Evolutionary conservation across 352 stramenopile genomes (phyloP).

Genomic region (Phytopythium litorale): DNA sequence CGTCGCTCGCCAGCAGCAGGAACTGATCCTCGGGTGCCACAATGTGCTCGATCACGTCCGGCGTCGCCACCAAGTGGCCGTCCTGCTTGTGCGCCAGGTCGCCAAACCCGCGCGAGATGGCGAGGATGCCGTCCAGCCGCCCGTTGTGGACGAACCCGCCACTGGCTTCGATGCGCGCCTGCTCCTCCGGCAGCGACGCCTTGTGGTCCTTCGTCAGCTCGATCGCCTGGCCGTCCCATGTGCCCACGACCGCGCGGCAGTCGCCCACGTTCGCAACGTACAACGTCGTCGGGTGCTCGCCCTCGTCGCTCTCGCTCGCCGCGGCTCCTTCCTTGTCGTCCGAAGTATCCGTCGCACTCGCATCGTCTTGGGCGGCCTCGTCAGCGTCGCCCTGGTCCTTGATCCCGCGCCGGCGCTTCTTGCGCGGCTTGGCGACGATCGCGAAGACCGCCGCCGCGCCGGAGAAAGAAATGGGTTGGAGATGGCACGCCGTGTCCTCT

Average conservation of each 20-base stretch:
- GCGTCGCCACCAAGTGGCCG: slow-evolving; percentile 82
- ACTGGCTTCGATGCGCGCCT: slow-evolving; percentile 70
- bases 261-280: slow-evolving; percentile 89
- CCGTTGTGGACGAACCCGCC: slow-evolving; percentile 89
- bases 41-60: slow-evolving; percentile 69
- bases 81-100: slow-evolving; percentile 88
- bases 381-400: slow-evolving; percentile 7
- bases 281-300: slow-evolving; percentile 44
- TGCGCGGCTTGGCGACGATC: slow-evolving; percentile 45
- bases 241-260: slow-evolving; percentile 86
- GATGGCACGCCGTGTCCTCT: slow-evolving; percentile 41
- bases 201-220: slow-evolving; percentile 89
- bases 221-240: slow-evolving; percentile 58
- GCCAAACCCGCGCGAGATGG: slow-evolving; percentile 86
- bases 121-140: slow-evolving; percentile 82
- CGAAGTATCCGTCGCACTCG: not conserved
- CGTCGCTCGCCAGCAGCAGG: slow-evolving; percentile 88
- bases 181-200: slow-evolving; percentile 68
- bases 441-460: slow-evolving; percentile 67
- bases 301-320: slow-evolving; percentile 6
- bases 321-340: slow-evolving; percentile 3
- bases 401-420: slow-evolving; percentile 20
- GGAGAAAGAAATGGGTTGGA: slow-evolving; percentile 85
- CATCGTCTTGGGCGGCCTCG: slow-evolving; percentile 7
- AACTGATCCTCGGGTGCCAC: slow-evolving; percentile 81